Percentiles rank a stretch among this genome's conserved stretches.
These are phyloP conservation scores for Hypoxylon cercidicola DNA, from an alignment of 495 filamentous ascomycete genomes.

Conservation along the genomic window DNA sequence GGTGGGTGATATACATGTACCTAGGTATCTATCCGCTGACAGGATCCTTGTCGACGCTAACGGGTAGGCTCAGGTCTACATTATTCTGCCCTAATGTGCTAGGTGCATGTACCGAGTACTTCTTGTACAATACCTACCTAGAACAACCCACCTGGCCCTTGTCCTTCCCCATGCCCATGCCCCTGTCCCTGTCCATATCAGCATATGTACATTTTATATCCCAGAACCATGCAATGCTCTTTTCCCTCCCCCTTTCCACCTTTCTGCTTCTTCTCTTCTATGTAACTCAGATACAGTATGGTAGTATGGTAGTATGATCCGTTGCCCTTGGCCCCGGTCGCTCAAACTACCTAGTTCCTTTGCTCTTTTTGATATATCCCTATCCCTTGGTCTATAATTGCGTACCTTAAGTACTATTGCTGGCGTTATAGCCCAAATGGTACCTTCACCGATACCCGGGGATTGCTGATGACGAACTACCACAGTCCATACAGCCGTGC, in stretches of 20 bases:
- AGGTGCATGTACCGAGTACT: neutral
- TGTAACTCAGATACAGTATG: no score
- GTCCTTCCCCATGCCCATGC: constrained; percentile 3
- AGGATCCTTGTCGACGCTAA: no score
- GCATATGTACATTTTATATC: constrained; percentile 14
- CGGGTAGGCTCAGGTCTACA: no score
- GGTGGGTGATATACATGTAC: no score
- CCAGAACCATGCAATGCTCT: constrained; percentile 17
- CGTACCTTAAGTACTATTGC: neutral
- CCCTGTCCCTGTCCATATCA: constrained; percentile 13
- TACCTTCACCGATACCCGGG: constrained; percentile 24
- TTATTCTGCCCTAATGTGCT: neutral
- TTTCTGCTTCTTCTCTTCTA: neutral
- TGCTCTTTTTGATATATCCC: constrained; percentile 26
- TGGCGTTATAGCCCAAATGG: constrained; percentile 18
- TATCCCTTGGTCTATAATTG: constrained; percentile 6
- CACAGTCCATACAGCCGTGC: no score
- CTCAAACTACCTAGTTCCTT: neutral
- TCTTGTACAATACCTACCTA: no score
- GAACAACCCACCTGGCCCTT: neutral
- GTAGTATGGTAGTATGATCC: constrained; percentile 7
- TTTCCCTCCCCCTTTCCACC: constrained; percentile 10
- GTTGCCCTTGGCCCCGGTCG: constrained; percentile 26
- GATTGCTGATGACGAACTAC: constrained; percentile 17
- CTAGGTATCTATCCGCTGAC: neutral